Evolutionary conservation across 805 yeast genomes (phyloP), one percentile per base, ranked within the genome.

Genomic region (Yarrowia sp.): DNA sequence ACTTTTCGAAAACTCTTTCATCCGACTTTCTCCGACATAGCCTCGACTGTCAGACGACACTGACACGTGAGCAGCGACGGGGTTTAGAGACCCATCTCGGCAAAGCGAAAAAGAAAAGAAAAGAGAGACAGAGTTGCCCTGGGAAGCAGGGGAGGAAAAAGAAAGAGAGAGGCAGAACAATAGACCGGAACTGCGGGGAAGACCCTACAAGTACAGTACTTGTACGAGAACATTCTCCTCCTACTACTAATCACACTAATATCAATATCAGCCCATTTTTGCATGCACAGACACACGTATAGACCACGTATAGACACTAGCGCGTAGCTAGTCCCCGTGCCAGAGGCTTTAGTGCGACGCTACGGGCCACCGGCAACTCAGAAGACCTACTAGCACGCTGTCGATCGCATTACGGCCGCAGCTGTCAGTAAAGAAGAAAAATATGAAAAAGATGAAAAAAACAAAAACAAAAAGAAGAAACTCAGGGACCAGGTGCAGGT

Each of bases 351-450:
- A 46, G 35, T 7, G 35, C n/a, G 35, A 1, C 19, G 5, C 3
- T 12, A 35, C 3, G 32, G 35, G 50, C 50, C 50, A 46, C 48
- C 16, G 26, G 14, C 32, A 22, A 4, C 9, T 14, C 9, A 45
- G 48, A 45, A 8, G 32, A 22, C 35, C 50, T 9, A 10, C 15
- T 15, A 5, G 35, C n/a, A 26, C 32, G 32, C 16, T 26, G 52
- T 15, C 52, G 52, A 48, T 48, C 11, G 52, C 52, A 32, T 48
- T 26, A 15, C 36, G 36, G 36, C 52, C 36, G 52, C 40, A 49
- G 53, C 19, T 49, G 53, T 32, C 53, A 49, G 8, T 8, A 10
- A 16, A 15, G 32, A 26, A 5, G 7, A 5, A 5, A 3, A 26
- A 26, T 5, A 26, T 26, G 15, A 48, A 22, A 48, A 11, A 22